Evolutionary conservation across 1,284 basidiomycete species (phyloP), one percentile per base, ranked within the genome.

Genomic region (Pterula multifida): DNA sequence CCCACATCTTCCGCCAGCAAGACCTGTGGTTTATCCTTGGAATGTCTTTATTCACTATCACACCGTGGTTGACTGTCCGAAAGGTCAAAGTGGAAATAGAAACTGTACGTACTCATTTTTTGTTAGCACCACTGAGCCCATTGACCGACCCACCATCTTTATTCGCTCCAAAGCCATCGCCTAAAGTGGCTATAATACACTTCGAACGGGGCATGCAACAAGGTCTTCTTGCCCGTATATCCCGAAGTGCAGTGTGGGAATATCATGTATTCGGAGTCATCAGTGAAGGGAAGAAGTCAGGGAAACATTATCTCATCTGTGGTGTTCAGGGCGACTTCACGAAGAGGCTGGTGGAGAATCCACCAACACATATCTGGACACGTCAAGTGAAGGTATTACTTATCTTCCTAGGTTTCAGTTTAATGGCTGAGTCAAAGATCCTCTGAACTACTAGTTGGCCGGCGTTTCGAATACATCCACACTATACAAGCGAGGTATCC

Each of bases 381-480:
- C 62, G 53, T 19, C 57, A 45, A 32, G 6, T n/a, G 21, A 32
- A 35, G 47, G 25, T 35, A 22, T 17, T n/a, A n/a, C n/a, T n/a
- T n/a, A n/a, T n/a, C n/a, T n/a, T n/a, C n/a, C n/a, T n/a, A n/a
- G n/a, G 28, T 32, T 32, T 15, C 6, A 6, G 28, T 32, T 6
- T 6, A 32, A 32, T 15, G 28, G 6, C 28, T 32, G 6, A 15
- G 28, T 6, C 28, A 32, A 6, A 32, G 6, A 15, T 32, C 6
- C 28, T 32, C 6, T 6, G 15, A 6, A 32, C 6, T 32, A 42
- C 21, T 17, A 42, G 81, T 79, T 87, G 56, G 85, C 85, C 19
- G 85, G 83, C 53, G 81, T 89, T 36, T 85, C 85, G 19, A 83
- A 89, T 60, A 85, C 84, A 1, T 86, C 84, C 3, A 75, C 68